Evolutionary conservation across 208 protist species (phyloP).

Genomic region (Vickermania spadyakhi): DNA sequence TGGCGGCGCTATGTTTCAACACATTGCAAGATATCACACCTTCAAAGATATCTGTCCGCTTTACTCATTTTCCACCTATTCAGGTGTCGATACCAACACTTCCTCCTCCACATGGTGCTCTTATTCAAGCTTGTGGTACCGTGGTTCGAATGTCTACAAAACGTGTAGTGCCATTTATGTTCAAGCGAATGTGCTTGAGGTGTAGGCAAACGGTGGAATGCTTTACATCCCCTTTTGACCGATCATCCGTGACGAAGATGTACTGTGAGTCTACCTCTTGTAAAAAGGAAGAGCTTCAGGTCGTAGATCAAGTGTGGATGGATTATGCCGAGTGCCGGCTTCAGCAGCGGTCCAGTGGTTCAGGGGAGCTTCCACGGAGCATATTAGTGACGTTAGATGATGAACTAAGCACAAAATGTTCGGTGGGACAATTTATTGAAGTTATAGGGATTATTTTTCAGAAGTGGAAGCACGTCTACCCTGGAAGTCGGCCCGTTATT

Average conservation of each 20-base stretch:
- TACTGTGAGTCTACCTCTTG: constrained; percentile 44
- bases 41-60: constrained; percentile 45
- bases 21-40: constrained; percentile 31
- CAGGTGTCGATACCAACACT: constrained; percentile 43
- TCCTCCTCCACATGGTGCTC: constrained; percentile 39
- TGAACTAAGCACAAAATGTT: constrained; percentile 69
- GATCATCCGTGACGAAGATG: constrained; percentile 25
- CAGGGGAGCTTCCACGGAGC: constrained; percentile 62
- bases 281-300: constrained; percentile 54
- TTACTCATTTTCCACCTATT: constrained; percentile 55
- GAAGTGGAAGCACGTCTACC: constrained; percentile 54
- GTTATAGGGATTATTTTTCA: constrained; percentile 73
- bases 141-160: constrained; percentile 79
- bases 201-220: constrained; percentile 38
- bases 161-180: constrained; percentile 65
- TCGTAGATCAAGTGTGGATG: constrained; percentile 77
- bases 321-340: constrained; percentile 86
- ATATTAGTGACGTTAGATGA: constrained; percentile 78
- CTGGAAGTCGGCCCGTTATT: constrained; percentile 53
- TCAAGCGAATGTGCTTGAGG: constrained; percentile 52
- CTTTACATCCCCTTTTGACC: constrained; percentile 55
- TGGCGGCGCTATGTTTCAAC: constrained; percentile 40
- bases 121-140: constrained; percentile 68
- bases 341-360: constrained; percentile 72
- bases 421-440: constrained; percentile 77